Evolutionary conservation across 2,329 filamentous ascomycete genomes (phyloP), one percentile per base, ranked within the genome.

Genomic region (Alternaria angustiovoidea): DNA sequence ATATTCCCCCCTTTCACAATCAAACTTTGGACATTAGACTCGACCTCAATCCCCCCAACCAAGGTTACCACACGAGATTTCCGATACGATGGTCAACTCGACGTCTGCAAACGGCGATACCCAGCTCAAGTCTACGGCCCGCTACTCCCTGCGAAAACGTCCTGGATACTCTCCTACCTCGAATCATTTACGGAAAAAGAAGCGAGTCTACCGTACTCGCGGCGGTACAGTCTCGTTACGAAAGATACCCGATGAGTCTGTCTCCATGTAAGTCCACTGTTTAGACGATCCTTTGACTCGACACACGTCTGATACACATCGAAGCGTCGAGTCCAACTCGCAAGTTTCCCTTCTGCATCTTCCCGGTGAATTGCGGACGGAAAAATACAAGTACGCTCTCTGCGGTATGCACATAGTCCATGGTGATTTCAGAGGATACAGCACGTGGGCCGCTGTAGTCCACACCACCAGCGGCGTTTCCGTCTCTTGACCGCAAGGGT

Each of bases 31-130:
- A 1, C 5, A 9, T 32, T 20, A 6, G n/a, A 20, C 43, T 47
- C 30, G n/a, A 47, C 24, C 0, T 46, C 1, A 16, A 3, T 1
- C 3, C 9, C 0, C 1, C 11, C 16, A n/a, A n/a, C 14, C 16
- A 1, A 18, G n/a, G 8, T 20, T 18, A 14, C 26, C 1, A 47
- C 43, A 20, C 28, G 0, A 7, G 2, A 20, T 18, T 18, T 16
- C 43, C 24, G 12, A 24, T 6, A 18, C 16, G 2, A 47, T 47
- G 43, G 3, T 11, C 9, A 47, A 47, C 5, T 5, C 43, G 0
- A 47, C 0, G 11, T 8, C 28, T 18, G 9, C 5, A 14, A n/a
- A 1, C 2, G 26, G 12, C 7, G 26, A 7, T 1, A 14, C 9
- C 6, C 9, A 20, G 1, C 2, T 16, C 26, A 5, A 14, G 5